Evolutionary conservation across 768 basidiomycete genomes (phyloP).

Genomic region (Panaeolus papilionaceus): DNA sequence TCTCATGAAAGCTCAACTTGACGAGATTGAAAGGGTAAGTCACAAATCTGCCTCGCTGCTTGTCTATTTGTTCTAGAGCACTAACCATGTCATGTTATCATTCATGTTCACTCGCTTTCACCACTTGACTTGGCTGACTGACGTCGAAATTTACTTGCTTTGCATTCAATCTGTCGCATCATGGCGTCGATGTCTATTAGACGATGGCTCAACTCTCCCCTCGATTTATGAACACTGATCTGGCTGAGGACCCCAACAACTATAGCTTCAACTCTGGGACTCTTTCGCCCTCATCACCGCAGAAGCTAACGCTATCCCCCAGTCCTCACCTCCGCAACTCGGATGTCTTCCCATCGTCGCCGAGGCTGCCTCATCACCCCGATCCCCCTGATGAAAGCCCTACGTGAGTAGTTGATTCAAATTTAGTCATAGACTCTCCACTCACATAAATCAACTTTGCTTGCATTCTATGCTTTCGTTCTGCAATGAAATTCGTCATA

Average conservation of each 20-base stretch:
- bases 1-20: constrained; percentile 75
- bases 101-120: neutral
- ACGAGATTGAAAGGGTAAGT: constrained; percentile 76
- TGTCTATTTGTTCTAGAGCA: neutral
- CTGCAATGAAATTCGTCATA: constrained; percentile 12
- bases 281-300: constrained; percentile 40
- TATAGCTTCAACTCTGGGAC: constrained; percentile 34
- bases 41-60: constrained; percentile 11
- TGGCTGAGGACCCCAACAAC: constrained; percentile 41
- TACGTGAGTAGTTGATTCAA: constrained; percentile 24
- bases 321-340: constrained; percentile 29
- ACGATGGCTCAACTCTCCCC: constrained; percentile 74
- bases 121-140: neutral
- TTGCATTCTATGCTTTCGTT: constrained; percentile 12
- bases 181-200: constrained; percentile 35
- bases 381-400: constrained; percentile 31
- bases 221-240: constrained; percentile 48
- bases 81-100: constrained; percentile 1
- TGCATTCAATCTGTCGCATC: constrained; percentile 10
- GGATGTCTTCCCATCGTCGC: constrained; percentile 43
- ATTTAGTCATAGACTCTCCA: neutral
- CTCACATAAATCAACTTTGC: constrained; percentile 6
- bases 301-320: constrained; percentile 34
- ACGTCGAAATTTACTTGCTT: constrained; percentile 6
- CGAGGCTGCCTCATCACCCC: constrained; percentile 41